Evolutionary conservation across 2,329 filamentous ascomycete genomes (phyloP).

Genomic region (Colletotrichum kahawae): DNA sequence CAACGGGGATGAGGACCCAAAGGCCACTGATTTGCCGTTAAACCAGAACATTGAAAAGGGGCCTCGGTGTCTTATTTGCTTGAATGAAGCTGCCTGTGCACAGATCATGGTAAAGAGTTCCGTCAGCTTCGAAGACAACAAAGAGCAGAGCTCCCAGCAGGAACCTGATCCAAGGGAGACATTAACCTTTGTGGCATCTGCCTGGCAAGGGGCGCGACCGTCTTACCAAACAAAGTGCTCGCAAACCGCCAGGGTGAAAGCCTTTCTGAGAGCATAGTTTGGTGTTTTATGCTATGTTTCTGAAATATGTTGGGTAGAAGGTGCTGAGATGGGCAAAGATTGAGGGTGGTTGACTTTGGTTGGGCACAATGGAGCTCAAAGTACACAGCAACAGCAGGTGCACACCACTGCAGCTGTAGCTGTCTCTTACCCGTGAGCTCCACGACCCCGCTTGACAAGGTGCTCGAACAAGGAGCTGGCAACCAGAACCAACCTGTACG

Average conservation of each 20-base stretch:
- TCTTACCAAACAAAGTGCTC: not conserved
- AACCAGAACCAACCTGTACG: not conserved
- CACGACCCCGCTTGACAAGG: not conserved
- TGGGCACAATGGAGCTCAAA: not conserved
- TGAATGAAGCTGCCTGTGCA: not conserved
- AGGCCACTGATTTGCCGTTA: not conserved
- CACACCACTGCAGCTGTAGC: not conserved
- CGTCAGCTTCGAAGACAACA: not conserved
- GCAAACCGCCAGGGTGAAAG: not conserved
- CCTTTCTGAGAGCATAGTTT: not conserved
- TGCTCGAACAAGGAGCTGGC: not conserved
- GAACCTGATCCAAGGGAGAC: not conserved
- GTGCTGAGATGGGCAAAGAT: not conserved
- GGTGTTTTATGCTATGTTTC: not conserved
- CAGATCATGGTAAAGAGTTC: not conserved
- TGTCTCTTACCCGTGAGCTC: not conserved
- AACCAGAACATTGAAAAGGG: not conserved
- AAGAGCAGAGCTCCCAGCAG: not conserved
- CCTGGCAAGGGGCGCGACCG: not conserved
- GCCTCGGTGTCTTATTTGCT: not conserved
- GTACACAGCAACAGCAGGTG: not conserved
- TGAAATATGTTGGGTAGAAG: not conserved
- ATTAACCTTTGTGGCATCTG: not conserved
- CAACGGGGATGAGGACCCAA: not conserved
- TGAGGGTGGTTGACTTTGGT: not conserved